Evolutionary conservation across 805 yeast genomes (phyloP).

Genomic region (Kuraishia molischiana): DNA sequence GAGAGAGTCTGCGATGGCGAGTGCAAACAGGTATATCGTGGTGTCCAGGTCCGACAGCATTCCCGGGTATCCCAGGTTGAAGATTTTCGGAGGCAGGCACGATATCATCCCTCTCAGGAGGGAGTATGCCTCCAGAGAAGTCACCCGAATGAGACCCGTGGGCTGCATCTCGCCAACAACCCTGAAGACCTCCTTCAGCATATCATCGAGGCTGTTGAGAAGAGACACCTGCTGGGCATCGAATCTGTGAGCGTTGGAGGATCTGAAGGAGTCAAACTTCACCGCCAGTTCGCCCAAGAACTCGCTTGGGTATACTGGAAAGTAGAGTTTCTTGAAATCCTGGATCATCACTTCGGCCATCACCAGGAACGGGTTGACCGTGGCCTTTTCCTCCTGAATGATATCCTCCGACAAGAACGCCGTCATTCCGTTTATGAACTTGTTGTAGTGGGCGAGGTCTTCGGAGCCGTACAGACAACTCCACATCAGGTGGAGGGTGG

Average conservation of each 20-base stretch:
- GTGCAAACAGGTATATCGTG: constrained; percentile 8
- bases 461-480: constrained; percentile 6
- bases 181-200: not conserved
- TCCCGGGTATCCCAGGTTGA: constrained; percentile 5
- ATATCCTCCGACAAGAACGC: constrained; percentile 10
- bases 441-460: constrained; percentile 5
- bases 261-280: constrained; percentile 5
- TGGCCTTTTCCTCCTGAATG: not conserved
- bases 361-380: constrained; percentile 4
- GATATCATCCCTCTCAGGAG: constrained; percentile 4
- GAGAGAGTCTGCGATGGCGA: constrained; percentile 10
- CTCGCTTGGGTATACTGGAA: constrained; percentile 8
- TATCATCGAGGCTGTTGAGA: constrained; percentile 3
- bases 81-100: constrained; percentile 6
- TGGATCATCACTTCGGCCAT: constrained; percentile 8
- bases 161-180: not conserved
- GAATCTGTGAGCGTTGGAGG: too few species aligned
- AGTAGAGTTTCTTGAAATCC: constrained; percentile 8
- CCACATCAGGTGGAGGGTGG: constrained; percentile 2
- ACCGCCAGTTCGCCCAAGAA: constrained; percentile 8
- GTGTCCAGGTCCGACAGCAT: constrained; percentile 7
- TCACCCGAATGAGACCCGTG: not conserved
- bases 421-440: constrained; percentile 10
- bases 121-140: not conserved
- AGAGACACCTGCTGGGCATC: constrained; percentile 4